phyloP scores from a whole-genome alignment of 129 eudicot genomes.

The Rutidosis leptorrhynchoides region DNA sequence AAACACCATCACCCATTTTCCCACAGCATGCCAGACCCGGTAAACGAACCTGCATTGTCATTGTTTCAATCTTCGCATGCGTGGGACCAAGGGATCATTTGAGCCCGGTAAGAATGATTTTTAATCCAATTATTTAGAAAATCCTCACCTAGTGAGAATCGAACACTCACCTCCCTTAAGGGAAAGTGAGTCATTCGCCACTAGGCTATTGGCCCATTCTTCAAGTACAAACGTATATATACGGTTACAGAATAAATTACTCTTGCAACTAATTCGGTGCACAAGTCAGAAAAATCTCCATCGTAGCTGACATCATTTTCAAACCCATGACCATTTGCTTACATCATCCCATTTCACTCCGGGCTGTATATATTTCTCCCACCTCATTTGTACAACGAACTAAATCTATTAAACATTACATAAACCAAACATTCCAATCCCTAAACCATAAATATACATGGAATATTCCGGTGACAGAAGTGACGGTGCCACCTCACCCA shows the following conservation, averaged over 20 bases:
- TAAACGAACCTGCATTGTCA: too few species aligned
- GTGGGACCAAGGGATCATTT: too few species aligned
- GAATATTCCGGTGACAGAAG: slow-evolving; percentile 36
- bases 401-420: not conserved
- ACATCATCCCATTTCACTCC: slow-evolving; percentile 6
- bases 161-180: too few species aligned
- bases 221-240: not conserved
- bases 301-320: slow-evolving; percentile 6
- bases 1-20: too few species aligned
- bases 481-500: slow-evolving; percentile 27
- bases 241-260: not conserved
- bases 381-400: slow-evolving; percentile 21
- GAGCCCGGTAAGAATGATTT: too few species aligned
- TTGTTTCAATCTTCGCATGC: too few species aligned
- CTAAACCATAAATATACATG: slow-evolving; percentile 13
- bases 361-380: slow-evolving; percentile 24
- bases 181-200: too few species aligned
- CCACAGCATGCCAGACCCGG: too few species aligned
- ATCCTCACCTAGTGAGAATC: too few species aligned
- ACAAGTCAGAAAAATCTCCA: slow-evolving; percentile 6
- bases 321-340: slow-evolving; percentile 13
- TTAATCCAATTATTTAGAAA: too few species aligned
- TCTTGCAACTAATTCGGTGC: not conserved
- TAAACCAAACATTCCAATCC: slow-evolving; percentile 4
- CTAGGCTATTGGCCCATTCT: too few species aligned